These are phyloP conservation scores for Leishmania aethiopica DNA, from an alignment of 208 protist species.

Conservation along the genomic window DNA sequence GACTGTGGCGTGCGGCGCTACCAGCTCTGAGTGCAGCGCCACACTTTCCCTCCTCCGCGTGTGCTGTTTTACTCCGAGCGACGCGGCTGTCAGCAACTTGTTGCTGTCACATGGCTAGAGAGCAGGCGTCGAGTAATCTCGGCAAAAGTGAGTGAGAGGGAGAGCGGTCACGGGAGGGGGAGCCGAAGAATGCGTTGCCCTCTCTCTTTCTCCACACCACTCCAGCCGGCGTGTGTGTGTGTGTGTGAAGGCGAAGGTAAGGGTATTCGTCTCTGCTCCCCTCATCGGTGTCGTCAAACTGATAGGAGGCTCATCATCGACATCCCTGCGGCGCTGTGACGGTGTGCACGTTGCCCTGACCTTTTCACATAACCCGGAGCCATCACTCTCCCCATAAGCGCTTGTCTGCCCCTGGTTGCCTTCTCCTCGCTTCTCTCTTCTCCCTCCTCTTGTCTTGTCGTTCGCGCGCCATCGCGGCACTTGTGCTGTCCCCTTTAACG, in stretches of 20 bases:
- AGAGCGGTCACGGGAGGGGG: not conserved
- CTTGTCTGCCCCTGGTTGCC: not conserved
- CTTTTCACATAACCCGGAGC: not conserved
- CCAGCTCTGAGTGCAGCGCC: not conserved
- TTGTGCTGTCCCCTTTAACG: not conserved
- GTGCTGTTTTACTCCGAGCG: not conserved
- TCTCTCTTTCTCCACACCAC: not conserved
- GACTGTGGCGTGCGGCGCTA: not conserved
- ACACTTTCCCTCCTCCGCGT: not conserved
- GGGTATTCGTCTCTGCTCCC: no score
- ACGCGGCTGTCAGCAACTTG: not conserved
- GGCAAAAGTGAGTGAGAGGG: not conserved
- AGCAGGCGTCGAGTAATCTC: not conserved
- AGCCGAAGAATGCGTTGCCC: not conserved
- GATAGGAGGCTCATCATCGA: not conserved
- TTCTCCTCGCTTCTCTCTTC: not conserved
- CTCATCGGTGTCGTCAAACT: not conserved
- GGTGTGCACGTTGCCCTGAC: not conserved
- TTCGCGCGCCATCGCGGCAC: not conserved
- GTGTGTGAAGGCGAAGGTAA: not conserved
- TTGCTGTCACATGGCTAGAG: not conserved
- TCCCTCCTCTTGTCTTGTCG: not conserved
- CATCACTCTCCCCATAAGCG: not conserved
- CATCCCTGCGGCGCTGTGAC: not conserved
- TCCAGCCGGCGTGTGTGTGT: not conserved